phyloP scores from a whole-genome alignment of 2,329 filamentous ascomycete genomes.

The Blastomyces gilchristii region DNA sequence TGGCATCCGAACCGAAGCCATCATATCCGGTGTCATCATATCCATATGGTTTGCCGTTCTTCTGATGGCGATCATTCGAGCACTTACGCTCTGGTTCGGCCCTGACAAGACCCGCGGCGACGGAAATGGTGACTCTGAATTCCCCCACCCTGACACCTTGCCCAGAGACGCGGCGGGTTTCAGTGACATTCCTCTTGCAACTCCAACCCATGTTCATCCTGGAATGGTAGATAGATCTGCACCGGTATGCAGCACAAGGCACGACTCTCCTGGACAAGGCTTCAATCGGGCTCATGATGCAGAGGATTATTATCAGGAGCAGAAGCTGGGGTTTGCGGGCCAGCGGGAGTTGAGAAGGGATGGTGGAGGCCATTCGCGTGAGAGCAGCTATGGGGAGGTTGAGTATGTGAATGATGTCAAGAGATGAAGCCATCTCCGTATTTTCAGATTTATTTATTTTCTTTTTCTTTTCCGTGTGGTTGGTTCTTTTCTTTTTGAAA shows the following conservation, averaged over 20 bases:
- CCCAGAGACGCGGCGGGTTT: constrained; percentile 21
- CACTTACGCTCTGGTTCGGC: constrained; percentile 49
- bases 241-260: constrained; percentile 20
- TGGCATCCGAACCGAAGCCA: constrained; percentile 62
- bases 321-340: constrained; percentile 37
- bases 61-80: constrained; percentile 61
- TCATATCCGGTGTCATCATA: constrained; percentile 66
- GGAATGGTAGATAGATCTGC: constrained; percentile 4
- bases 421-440: constrained; percentile 7
- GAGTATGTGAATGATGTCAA: constrained; percentile 30
- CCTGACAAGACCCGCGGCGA: constrained; percentile 53
- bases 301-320: constrained; percentile 27
- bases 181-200: constrained; percentile 29
- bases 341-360: constrained; percentile 26
- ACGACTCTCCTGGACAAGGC: constrained; percentile 5
- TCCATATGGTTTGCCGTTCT: constrained; percentile 69
- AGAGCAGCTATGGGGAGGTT: constrained; percentile 27
- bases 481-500: background rate
- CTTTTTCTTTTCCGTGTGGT: background rate
- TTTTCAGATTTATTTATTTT: constrained; percentile 4
- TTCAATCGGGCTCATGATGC: constrained; percentile 1
- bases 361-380: constrained; percentile 18
- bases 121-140: constrained; percentile 38
- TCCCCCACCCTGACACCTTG: constrained; percentile 13
- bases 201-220: constrained; percentile 7